phyloP scores from a whole-genome alignment of 1,284 basidiomycete species.

The Moesziomyces sp. region DNA sequence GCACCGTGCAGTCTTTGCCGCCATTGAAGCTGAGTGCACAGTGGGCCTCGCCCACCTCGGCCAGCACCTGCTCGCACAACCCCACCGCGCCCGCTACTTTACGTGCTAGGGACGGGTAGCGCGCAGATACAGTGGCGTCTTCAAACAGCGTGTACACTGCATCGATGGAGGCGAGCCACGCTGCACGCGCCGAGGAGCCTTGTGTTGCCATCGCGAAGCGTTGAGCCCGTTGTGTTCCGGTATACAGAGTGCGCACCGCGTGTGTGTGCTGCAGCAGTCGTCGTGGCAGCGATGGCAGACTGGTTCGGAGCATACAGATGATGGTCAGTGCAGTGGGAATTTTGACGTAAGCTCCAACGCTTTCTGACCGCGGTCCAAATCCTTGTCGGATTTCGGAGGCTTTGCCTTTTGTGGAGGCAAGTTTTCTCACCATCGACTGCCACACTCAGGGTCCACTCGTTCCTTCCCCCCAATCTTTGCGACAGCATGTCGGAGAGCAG shows the following conservation, averaged over 20 bases:
- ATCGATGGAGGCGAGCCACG: constrained; percentile 63
- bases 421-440: too few relatives aligned
- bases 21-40: constrained; percentile 88
- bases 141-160: constrained; percentile 62
- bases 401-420: too few relatives aligned
- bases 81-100: constrained; percentile 50
- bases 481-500: constrained; percentile 23
- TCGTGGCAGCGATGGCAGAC: too few relatives aligned
- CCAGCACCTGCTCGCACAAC: constrained; percentile 57
- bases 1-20: constrained; percentile 94
- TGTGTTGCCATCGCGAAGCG: too few relatives aligned
- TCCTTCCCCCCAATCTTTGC: too few relatives aligned
- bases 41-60: constrained; percentile 51
- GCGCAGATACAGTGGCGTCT: constrained; percentile 4
- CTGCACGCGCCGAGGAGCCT: constrained; percentile 1
- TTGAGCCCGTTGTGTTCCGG: background rate
- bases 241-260: background rate
- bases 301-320: too few relatives aligned
- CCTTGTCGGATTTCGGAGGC: too few relatives aligned
- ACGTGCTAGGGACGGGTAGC: constrained; percentile 39
- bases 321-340: background rate
- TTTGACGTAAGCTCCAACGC: background rate
- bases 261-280: background rate
- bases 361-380: background rate
- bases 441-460: background rate